Base-by-base conservation (phyloP, 108 stramenopile species). In the Nitzschia sp. region DNA sequence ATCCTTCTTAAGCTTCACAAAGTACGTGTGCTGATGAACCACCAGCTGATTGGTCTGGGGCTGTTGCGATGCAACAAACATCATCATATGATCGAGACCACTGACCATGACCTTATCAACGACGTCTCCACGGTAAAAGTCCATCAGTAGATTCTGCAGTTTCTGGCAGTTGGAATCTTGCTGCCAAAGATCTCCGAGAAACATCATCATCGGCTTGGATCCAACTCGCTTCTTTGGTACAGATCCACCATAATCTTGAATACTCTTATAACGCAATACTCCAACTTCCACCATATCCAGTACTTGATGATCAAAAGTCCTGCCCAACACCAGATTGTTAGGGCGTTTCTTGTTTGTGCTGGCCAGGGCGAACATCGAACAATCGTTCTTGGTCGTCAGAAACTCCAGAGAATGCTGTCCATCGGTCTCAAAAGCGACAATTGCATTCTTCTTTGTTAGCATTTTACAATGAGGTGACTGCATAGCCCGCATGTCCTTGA, bases 281-380 rank as follows among this genome's bases (percentile, higher is more conserved):
- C 96, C 97, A 6, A 99, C 56, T 81, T 99, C 99, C 16, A 93
- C 89, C 92, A 97, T 94, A 70, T 99, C 99, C 19, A 99, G 82
- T n/a, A 99, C 59, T 72, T 97, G 88, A 58, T 85, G 85, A 71
- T 99, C 98, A 82, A 96, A 98, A 8, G 93, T 96, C 45, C 99
- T 79, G 0, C 99, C 99, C 59, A 99, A 45, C 0, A 97, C 80
- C 27, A 99, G 69, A 70, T 99, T 99, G 82, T 98, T 89, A 11
- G 99, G 98, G 80, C 99, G 83, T 76, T 99, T 99, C 78, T 99
- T 99, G 76, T 93, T 97, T 85, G 96, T 96, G 55, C 89, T 85
- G 5, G 94, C 98, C 71, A 98, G 52, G 26, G 85, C 94, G 79
- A 99, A 97, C 9, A 98, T 57, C 0, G 92, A 58, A 53, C 90